These are phyloP conservation scores for Salvia hispanica DNA, from an alignment of 257 asterid species.

Conservation along the genomic window DNA sequence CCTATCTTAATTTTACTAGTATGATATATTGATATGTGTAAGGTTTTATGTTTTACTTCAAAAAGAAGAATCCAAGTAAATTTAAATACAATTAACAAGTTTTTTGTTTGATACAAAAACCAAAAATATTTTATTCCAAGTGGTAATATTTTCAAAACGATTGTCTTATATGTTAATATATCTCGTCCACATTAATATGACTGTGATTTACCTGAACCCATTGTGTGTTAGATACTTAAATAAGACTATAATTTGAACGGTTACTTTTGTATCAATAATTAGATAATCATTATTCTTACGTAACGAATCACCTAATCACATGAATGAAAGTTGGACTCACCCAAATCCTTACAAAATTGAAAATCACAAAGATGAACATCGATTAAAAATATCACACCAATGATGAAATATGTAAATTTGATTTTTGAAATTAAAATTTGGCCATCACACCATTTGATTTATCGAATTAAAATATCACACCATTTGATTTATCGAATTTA, in stretches of 20 bases:
- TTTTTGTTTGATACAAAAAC: not conserved
- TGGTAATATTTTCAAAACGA: not conserved
- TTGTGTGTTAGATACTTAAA: not conserved
- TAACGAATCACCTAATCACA: not conserved
- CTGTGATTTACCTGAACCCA: not conserved
- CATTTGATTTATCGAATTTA: no score
- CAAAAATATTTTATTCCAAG: not conserved
- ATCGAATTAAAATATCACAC: no score
- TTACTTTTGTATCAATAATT: not conserved
- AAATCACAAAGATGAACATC: not conserved
- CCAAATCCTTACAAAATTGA: not conserved
- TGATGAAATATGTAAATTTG: no score
- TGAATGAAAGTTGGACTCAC: conserved; percentile 1
- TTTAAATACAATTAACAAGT: no score
- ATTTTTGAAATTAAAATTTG: no score
- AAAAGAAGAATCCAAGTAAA: not conserved
- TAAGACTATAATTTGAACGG: not conserved
- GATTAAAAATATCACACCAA: not conserved
- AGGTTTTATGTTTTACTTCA: not conserved
- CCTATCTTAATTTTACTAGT: not conserved
- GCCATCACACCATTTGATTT: no score
- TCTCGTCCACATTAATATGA: not conserved
- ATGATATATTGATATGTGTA: not conserved
- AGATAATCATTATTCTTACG: not conserved
- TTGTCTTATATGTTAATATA: not conserved